Evolutionary conservation across 805 yeast genomes (phyloP), one percentile per base, ranked within the genome.

Genomic region (Candida awuae): DNA sequence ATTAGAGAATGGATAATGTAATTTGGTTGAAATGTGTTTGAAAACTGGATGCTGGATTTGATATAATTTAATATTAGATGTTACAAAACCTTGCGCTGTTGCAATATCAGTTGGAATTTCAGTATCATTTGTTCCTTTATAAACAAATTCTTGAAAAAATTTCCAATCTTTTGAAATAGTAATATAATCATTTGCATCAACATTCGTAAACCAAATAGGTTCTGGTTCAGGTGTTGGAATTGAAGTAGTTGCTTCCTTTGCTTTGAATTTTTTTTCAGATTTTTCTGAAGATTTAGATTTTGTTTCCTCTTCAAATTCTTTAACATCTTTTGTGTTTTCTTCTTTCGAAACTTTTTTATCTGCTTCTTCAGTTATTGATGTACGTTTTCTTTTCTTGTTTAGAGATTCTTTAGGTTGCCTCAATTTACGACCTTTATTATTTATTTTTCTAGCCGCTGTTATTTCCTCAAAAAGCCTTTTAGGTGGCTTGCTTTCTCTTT

Each of bases 1-100:
- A 30, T 63, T 59, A 1, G 78, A 75, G 50, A 53, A 68, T 41
- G 65, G 65, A 21, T 59, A 58, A 6, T 58, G 52, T 12, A 62
- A 49, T 3, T 49, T 36, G 18, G 63, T 50, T 26, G 45, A 52
- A n/a, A 53, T 51, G 1, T 49, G 42, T 30, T 43, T 49, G 22
- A 53, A 53, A 15, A 55, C 48, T 16, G 50, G 52, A 41, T 58
- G 55, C 29, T 56, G 57, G 10, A 47, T 44, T 28, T 53, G 54
- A 41, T 62, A 63, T 15, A 47, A 41, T 19, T 51, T 51, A 6
- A 44, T 39, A 10, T 47, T 35, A 19, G 29, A 42, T 3, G 43
- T 34, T 12, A 56, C 55, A 6, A 53, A 32, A 14, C 49, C 42
- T 15, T 47, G 37, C 2, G 48, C 59, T 29, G 46, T 38, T 2